Conservation (phyloP, 257 asterid genomes). For the Solanum paucissectum region DNA sequence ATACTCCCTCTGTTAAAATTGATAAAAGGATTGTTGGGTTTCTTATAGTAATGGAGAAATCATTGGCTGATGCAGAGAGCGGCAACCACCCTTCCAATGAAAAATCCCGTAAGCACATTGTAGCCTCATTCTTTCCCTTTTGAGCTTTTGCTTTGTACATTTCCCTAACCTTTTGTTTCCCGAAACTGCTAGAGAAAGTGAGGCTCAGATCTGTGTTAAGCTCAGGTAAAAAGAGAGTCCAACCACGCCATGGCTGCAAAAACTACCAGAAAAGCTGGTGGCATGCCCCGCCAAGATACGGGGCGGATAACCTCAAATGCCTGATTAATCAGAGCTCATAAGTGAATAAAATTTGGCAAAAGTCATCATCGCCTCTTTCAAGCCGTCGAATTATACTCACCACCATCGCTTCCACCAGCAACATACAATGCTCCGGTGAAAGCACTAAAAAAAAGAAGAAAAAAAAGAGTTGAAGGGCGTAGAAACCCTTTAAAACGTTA, state of each 20-base stretch:
- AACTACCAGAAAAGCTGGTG: conserved; percentile 3
- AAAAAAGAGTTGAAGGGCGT: neutral
- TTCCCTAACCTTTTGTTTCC: neutral
- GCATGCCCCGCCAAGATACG: conserved; percentile 40
- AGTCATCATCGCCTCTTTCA: neutral
- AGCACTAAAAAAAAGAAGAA: neutral
- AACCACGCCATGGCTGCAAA: conserved; percentile 11
- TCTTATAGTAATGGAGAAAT: neutral
- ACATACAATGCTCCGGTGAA: neutral
- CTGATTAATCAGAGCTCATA: neutral
- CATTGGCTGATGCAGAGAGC: conserved; percentile 22
- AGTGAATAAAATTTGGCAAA: neutral
- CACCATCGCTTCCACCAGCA: neutral
- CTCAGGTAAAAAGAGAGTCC: neutral
- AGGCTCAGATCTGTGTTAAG: neutral
- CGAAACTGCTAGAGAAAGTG: neutral
- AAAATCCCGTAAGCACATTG: neutral
- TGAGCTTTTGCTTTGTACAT: neutral
- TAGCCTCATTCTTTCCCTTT: neutral
- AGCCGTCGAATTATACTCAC: neutral
- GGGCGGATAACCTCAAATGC: conserved; percentile 9
- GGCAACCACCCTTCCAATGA: conserved; percentile 39
- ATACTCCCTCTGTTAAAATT: neutral
- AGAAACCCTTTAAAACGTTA: neutral
- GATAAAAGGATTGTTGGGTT: neutral